These are phyloP conservation scores for Solanum chiquidenum DNA, from an alignment of 257 asterid species.

Conservation along the genomic window DNA sequence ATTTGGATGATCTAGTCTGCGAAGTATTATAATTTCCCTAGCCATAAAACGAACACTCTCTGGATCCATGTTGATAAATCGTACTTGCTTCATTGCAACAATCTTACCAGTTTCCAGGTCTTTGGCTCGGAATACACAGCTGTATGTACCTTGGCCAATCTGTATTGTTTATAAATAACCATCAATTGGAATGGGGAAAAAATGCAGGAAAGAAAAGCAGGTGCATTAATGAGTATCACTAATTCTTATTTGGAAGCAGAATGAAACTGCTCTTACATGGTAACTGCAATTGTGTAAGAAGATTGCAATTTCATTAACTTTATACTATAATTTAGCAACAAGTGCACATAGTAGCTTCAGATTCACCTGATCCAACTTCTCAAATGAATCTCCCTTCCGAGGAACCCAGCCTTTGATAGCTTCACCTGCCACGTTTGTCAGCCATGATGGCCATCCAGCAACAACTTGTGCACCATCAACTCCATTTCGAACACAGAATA, in stretches of 20 bases:
- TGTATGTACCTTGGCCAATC: conserved; percentile 97
- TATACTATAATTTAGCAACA: background rate
- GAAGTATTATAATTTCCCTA: conserved; percentile 77
- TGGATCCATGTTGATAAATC: conserved; percentile 88
- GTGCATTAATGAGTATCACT: background rate
- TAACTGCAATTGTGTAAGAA: background rate
- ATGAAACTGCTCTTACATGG: background rate
- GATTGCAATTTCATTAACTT: background rate
- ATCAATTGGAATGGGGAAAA: background rate
- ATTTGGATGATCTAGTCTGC: conserved; percentile 84
- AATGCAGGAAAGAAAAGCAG: background rate
- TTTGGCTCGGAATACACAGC: conserved; percentile 88
- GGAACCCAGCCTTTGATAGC: conserved; percentile 95
- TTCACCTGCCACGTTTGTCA: conserved; percentile 81
- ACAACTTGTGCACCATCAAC: conserved; percentile 68
- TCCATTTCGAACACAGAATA: conserved; percentile 49
- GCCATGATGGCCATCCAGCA: conserved; percentile 94
- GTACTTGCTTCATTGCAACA: conserved; percentile 83
- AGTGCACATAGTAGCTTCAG: background rate
- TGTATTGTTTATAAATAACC: conserved; percentile 11
- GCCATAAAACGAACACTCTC: conserved; percentile 95
- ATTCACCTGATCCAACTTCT: conserved; percentile 82
- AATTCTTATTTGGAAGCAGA: background rate
- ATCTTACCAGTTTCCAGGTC: conserved; percentile 75
- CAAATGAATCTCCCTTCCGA: conserved; percentile 78